Percentiles rank a stretch among this genome's conserved stretches.
phyloP scores from a whole-genome alignment of 1,284 basidiomycete genomes.

The Bondarzewia mesenterica region DNA sequence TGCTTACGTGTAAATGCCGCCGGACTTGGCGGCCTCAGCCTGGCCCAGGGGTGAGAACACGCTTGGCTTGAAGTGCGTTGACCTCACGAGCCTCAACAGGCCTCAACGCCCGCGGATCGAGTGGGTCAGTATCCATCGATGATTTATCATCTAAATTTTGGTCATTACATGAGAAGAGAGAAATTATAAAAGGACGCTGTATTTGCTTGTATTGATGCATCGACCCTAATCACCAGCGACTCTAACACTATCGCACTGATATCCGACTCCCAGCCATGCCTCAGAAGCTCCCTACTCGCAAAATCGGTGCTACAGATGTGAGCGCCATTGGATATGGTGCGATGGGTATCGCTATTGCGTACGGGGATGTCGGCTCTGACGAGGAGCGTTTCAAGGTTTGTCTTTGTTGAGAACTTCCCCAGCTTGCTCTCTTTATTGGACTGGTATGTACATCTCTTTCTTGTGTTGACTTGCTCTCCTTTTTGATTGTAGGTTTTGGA shows the following conservation, averaged over 20 bases:
- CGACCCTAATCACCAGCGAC: background rate
- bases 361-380: constrained; percentile 23
- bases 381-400: constrained; percentile 31
- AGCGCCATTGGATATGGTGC: constrained; percentile 28
- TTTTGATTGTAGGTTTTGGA: background rate
- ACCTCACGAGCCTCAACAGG: too few relatives aligned
- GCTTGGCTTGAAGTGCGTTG: too few relatives aligned
- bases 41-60: too few relatives aligned
- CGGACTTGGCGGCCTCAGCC: too few relatives aligned
- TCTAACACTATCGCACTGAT: background rate
- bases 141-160: background rate
- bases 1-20: too few relatives aligned
- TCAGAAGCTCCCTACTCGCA: constrained; percentile 12
- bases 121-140: background rate
- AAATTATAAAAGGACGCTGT: background rate
- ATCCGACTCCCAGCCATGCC: background rate
- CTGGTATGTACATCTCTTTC: background rate
- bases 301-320: constrained; percentile 20
- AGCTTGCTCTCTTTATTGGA: background rate
- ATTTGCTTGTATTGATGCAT: background rate
- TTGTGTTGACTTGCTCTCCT: background rate
- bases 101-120: background rate
- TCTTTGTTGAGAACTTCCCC: background rate
- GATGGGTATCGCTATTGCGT: constrained; percentile 26
- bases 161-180: background rate